Evolutionary conservation across 805 yeast species (phyloP).

Genomic region (Candida insectalens): DNA sequence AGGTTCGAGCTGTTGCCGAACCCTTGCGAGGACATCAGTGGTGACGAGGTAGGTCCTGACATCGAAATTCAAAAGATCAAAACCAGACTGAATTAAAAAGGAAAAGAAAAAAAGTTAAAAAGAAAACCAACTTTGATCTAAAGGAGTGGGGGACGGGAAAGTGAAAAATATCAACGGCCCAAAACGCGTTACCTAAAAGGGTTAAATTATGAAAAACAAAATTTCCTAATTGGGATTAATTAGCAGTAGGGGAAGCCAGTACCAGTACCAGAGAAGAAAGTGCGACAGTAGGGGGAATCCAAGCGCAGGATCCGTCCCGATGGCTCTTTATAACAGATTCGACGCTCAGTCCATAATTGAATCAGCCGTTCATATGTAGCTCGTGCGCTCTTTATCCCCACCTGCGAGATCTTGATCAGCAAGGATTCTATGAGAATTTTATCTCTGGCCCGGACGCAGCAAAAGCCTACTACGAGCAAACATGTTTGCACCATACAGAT

Average conservation of each 20-base stretch:
- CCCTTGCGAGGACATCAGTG: slow-evolving; percentile 19
- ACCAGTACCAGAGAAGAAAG: slow-evolving; percentile 1
- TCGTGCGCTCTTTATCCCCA: slow-evolving; percentile 21
- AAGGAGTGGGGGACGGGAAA: too few species aligned
- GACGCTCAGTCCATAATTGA: slow-evolving; percentile 18
- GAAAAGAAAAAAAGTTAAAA: too few species aligned
- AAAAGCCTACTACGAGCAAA: slow-evolving; percentile 16
- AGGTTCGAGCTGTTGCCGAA: slow-evolving; percentile 16
- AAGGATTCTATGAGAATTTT: slow-evolving; percentile 19
- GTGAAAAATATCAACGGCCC: too few species aligned
- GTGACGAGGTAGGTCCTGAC: slow-evolving; percentile 22
- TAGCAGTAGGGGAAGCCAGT: slow-evolving; percentile 2
- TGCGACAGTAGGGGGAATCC: slow-evolving; percentile 6
- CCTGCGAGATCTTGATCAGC: slow-evolving; percentile 12
- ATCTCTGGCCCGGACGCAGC: slow-evolving; percentile 16
- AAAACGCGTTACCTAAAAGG: too few species aligned
- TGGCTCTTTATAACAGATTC: slow-evolving; percentile 9
- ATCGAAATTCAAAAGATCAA: too few species aligned
- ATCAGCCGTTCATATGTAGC: slow-evolving; percentile 14
- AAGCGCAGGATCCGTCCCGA: slow-evolving; percentile 5
- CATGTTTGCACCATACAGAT: slow-evolving; percentile 24
- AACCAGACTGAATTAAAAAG: too few species aligned
- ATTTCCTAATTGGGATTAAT: not conserved
- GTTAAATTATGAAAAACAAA: too few species aligned
- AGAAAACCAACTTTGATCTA: too few species aligned